phyloP scores from a whole-genome alignment of 768 basidiomycete genomes.

The Boletus eberwhitei region DNA sequence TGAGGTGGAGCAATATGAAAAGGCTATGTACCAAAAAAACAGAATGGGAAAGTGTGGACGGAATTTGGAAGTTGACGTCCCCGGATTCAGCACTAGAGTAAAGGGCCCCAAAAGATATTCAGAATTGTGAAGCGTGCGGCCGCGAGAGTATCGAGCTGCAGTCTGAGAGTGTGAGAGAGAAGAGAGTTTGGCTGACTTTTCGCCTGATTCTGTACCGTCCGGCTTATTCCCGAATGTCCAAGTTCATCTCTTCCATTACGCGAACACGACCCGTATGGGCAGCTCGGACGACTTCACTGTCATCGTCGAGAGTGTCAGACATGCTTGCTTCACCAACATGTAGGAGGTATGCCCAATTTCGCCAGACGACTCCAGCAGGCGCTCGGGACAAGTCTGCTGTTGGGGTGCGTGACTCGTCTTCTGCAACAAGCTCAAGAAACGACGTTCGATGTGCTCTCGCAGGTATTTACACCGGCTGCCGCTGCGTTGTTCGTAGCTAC shows the following conservation, averaged over 20 bases:
- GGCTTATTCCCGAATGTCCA: slow-evolving; percentile 15
- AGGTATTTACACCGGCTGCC: slow-evolving; percentile 92
- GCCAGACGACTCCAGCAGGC: slow-evolving; percentile 21
- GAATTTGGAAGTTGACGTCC: too few species aligned
- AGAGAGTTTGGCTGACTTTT: background rate
- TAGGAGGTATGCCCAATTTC: slow-evolving; percentile 18
- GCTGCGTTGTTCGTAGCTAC: slow-evolving; percentile 82
- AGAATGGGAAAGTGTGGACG: too few species aligned
- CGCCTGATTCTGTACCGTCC: background rate
- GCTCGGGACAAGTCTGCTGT: slow-evolving; percentile 34
- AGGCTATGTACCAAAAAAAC: too few species aligned
- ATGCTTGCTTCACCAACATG: background rate
- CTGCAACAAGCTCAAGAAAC: background rate
- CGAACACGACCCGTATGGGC: slow-evolving; percentile 15
- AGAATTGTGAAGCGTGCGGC: background rate
- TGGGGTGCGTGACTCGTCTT: slow-evolving; percentile 26
- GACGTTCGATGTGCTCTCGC: background rate
- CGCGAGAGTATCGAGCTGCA: background rate
- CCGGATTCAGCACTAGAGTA: background rate
- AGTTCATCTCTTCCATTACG: slow-evolving; percentile 19
- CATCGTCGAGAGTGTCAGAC: background rate
- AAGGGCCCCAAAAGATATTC: background rate
- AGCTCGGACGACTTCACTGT: slow-evolving; percentile 3
- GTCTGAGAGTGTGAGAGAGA: too few species aligned
- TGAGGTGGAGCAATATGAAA: too few species aligned